Base-by-base conservation (phyloP, 345 rosid genomes). In the Cochlearia excelsa region DNA sequence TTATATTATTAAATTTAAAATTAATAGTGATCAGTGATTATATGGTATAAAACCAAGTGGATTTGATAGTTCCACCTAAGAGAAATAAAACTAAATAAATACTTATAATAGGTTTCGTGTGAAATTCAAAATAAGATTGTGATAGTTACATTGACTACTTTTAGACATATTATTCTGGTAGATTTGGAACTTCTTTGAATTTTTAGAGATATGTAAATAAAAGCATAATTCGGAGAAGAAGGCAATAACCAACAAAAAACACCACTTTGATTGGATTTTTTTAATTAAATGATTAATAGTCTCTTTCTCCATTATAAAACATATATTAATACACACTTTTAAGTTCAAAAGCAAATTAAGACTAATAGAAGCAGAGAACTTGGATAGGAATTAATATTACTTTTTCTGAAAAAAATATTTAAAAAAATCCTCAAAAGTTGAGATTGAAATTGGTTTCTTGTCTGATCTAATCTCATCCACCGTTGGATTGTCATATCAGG, bases 291-390 rank as follows among this genome's bases (percentile, higher is more conserved):
- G 23, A 16, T 16, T 16, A 16, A 16, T 16, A 16, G 23, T 16
- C 23, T 16, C 23, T 16, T 16, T 16, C 23, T 37, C 6, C 7
- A 47, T 45, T 34, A 27, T 3, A 35, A 38, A 53, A 52, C 66
- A 68, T 53, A 55, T 31, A 61, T 33, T 29, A 54, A 54, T 55
- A 48, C 40, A 61, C 35, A 34, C 52, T 41, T 54, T 61, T 16
- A 3, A 6, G 42, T 47, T 61, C 39, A 42, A 68, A 59, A 40
- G 39, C 7, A 46, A 55, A 47, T 16, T 16, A 16, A 16, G 46
- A 43, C 16, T 37, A 43, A 58, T 44, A 54, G 57, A 61, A 50
- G 54, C 51, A 33, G 62, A 61, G 38, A 61, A 68, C 46, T 61
- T 61, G 46, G 67, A 69, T 34, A 26, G 31, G 54, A 38, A 39